Evolutionary conservation across 1,284 basidiomycete species (phyloP).

Genomic region (Austroboletus niveus): DNA sequence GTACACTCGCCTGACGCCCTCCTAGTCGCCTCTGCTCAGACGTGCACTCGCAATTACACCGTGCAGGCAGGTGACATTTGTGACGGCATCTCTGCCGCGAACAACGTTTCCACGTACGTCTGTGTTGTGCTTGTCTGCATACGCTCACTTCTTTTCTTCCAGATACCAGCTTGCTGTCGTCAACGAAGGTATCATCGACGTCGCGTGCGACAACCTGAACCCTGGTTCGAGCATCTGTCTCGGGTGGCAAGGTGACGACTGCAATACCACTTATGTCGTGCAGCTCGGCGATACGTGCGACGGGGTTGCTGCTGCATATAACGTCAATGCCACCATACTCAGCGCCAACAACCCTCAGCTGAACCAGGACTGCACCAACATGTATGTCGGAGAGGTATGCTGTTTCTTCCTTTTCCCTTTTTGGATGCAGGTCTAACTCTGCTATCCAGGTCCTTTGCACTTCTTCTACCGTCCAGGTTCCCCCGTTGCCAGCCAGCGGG

Average conservation of each 20-base stretch:
- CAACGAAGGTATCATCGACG: slow-evolving; percentile 52
- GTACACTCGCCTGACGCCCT: slow-evolving; percentile 4
- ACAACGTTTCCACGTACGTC: slow-evolving; percentile 65
- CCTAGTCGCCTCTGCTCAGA: slow-evolving; percentile 41
- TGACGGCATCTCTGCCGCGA: slow-evolving; percentile 62
- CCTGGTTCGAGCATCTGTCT: slow-evolving; percentile 51
- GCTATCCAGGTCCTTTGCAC: slow-evolving; percentile 52
- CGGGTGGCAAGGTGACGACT: slow-evolving; percentile 37
- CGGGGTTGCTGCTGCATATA: slow-evolving; percentile 33
- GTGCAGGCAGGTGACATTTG: slow-evolving; percentile 62
- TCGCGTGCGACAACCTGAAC: slow-evolving; percentile 54
- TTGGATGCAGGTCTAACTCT: not conserved
- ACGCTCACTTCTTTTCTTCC: not conserved
- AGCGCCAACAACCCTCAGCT: slow-evolving; percentile 69
- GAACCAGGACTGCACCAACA: slow-evolving; percentile 52
- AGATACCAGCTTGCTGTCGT: slow-evolving; percentile 71
- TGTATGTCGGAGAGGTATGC: slow-evolving; percentile 64
- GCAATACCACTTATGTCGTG: no score
- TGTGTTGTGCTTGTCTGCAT: slow-evolving; percentile 1
- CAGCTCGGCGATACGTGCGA: slow-evolving; percentile 48
- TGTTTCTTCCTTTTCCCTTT: not conserved
- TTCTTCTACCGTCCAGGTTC: slow-evolving; percentile 36
- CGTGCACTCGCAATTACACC: slow-evolving; percentile 60
- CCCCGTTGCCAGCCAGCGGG: slow-evolving; percentile 37
- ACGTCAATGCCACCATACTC: slow-evolving; percentile 52